Percentiles rank a stretch among this genome's conserved stretches.
Evolutionary conservation across 148 eudicot species (phyloP).

Genomic region (Cornus suecica): DNA sequence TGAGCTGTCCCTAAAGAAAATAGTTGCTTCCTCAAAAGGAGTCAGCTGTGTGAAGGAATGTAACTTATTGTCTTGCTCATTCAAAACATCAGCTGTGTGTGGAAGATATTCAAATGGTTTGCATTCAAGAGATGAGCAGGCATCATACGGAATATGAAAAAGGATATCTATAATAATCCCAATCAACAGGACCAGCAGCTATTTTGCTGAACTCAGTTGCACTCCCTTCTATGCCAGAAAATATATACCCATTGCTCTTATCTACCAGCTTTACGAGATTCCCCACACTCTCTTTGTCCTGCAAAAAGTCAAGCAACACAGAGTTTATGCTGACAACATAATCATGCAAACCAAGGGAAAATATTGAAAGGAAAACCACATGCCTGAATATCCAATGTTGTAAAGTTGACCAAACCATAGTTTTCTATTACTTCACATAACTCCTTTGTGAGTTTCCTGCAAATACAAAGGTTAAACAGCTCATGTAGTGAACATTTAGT

Average conservation of each 20-base stretch:
- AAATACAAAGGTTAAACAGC: slow-evolving; percentile 4
- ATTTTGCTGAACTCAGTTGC: slow-evolving; percentile 90
- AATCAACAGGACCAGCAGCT: slow-evolving; percentile 76
- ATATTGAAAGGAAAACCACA: slow-evolving; percentile 11
- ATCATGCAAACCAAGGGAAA: slow-evolving; percentile 6
- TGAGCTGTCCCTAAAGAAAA: not conserved
- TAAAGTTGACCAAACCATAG: slow-evolving; percentile 73
- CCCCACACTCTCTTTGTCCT: slow-evolving; percentile 96
- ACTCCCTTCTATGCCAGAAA: slow-evolving; percentile 73
- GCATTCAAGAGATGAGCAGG: not conserved
- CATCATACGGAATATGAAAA: slow-evolving; percentile 11
- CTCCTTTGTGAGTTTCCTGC: slow-evolving; percentile 88
- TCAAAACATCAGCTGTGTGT: not conserved
- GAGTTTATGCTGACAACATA: slow-evolving; percentile 1
- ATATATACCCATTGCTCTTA: slow-evolving; percentile 87
- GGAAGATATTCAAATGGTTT: not conserved
- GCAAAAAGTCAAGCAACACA: slow-evolving; percentile 17
- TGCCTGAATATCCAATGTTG: slow-evolving; percentile 91
- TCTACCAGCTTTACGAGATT: slow-evolving; percentile 84
- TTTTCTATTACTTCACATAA: slow-evolving; percentile 79
- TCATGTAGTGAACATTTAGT: slow-evolving; percentile 1
- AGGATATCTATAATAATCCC: slow-evolving; percentile 99
- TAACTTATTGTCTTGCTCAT: not conserved
- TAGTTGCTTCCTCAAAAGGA: no score
- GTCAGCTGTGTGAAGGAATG: not conserved